Base-by-base conservation (phyloP, 208 protist genomes). In the Trypanosoma grayi region DNA sequence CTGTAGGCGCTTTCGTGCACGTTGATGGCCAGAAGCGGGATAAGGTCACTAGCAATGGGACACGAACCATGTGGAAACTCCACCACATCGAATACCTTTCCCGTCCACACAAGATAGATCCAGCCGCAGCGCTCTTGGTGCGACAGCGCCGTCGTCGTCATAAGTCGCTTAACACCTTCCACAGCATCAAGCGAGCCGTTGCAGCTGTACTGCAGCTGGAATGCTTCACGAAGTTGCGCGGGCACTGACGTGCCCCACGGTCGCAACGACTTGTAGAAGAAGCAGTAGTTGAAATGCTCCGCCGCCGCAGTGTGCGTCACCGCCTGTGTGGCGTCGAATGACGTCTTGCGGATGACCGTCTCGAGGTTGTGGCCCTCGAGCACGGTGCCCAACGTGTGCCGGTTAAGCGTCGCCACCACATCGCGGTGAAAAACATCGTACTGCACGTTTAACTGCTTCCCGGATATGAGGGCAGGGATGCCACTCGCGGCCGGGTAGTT, bases 221-320 rank as follows among this genome's bases (percentile, higher is more conserved):
- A 53, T 20, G 68, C 75, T 39, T 94, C 82, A 30, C 79, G 74
- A 36, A 94, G 59, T n/a, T 51, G 48, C 50, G 75, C 6, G n/a
- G 84, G 83, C 24, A 92, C 56, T 4, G 65, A 46, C 24, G 85
- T 90, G 1, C 87, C 87, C 85, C 87, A 94, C 40, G 87, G 87
- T 3, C 87, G 74, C 27, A 94, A 72, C 0, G 87, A 92, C 22
- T 79, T 78, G 63, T 94, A 94, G 73, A 83, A 94, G 58, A 94
- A 94, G 68, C 87, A 94, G 74, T 94, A 92, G 70, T 94, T 94
- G 50, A 94, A 94, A 64, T 94, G 87, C 71, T 94, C 84, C 24
- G 83, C 68, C 16, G 85, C 87, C 11, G 87, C 79, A 0, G 78
- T 69, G 60, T 92, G 84, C 11, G 81, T 60, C 8, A 86, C 81